These are phyloP conservation scores for Coemansia sp. DNA, from an alignment of 192 early-diverging fungal species.

Conservation along the genomic window DNA sequence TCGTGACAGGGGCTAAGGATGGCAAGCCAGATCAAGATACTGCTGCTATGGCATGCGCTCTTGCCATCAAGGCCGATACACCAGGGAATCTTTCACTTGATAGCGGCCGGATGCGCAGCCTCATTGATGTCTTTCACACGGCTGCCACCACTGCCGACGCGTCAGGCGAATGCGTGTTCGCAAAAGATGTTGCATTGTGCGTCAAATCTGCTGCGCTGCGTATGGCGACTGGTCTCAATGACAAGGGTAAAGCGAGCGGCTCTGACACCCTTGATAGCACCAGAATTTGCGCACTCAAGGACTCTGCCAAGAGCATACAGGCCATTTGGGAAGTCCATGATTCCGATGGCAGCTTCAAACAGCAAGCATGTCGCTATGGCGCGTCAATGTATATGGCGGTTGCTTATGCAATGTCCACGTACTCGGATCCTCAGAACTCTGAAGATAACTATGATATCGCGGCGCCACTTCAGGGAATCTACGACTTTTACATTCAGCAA, in stretches of 20 bases:
- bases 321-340: slow-evolving; percentile 15
- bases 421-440: neutral
- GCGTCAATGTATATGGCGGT: slow-evolving; percentile 29
- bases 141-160: neutral
- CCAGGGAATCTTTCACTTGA: neutral
- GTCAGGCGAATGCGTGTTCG: neutral
- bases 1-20: neutral
- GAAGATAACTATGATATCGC: neutral
- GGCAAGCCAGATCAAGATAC: neutral
- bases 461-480: neutral
- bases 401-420: slow-evolving; percentile 18
- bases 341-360: slow-evolving; percentile 25
- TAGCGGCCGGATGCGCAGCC: neutral
- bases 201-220: slow-evolving; percentile 1
- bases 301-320: neutral
- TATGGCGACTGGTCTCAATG: neutral
- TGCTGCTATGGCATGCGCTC: neutral
- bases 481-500: slow-evolving; percentile 22
- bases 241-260: neutral
- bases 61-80: neutral
- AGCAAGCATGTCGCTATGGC: slow-evolving; percentile 25
- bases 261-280: neutral
- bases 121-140: slow-evolving; percentile 26
- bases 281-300: neutral
- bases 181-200: slow-evolving; percentile 9